phyloP scores from a whole-genome alignment of 2,329 filamentous ascomycete genomes.

The Diaporthe sp. region DNA sequence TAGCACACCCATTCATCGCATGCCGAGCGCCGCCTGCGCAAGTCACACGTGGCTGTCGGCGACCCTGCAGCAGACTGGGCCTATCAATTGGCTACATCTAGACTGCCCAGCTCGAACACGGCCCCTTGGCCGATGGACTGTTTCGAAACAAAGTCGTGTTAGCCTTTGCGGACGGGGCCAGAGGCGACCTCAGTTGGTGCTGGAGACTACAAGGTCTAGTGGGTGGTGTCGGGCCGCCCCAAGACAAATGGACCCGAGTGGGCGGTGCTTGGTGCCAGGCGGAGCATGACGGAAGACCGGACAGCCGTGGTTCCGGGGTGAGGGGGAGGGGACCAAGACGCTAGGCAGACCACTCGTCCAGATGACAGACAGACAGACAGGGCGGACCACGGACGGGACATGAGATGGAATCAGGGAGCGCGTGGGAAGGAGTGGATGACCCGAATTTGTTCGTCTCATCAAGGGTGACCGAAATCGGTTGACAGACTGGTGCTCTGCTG shows the following conservation, averaged over 20 bases:
- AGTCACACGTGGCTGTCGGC: not conserved
- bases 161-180: not conserved
- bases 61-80: not conserved
- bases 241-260: slow-evolving; percentile 12
- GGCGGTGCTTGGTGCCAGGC: slow-evolving; percentile 15
- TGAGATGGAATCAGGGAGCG: not conserved
- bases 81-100: not conserved
- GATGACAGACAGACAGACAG: not conserved
- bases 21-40: not conserved
- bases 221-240: slow-evolving; percentile 6
- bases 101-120: not conserved
- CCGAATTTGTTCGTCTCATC: not conserved
- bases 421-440: not conserved
- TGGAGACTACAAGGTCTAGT: not conserved
- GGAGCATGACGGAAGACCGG: slow-evolving; percentile 24
- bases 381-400: not conserved
- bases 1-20: not conserved
- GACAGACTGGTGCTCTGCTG: slow-evolving; percentile 8
- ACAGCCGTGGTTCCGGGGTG: slow-evolving; percentile 22
- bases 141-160: slow-evolving; percentile 27
- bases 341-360: not conserved
- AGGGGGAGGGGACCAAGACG: not conserved
- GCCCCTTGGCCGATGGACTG: not conserved
- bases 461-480: not conserved
- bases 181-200: not conserved